A percentile compares a stretch with the other conserved stretches of the same genome.
phyloP scores from a whole-genome alignment of 768 basidiomycete genomes.

The Tricholoma sp. region DNA sequence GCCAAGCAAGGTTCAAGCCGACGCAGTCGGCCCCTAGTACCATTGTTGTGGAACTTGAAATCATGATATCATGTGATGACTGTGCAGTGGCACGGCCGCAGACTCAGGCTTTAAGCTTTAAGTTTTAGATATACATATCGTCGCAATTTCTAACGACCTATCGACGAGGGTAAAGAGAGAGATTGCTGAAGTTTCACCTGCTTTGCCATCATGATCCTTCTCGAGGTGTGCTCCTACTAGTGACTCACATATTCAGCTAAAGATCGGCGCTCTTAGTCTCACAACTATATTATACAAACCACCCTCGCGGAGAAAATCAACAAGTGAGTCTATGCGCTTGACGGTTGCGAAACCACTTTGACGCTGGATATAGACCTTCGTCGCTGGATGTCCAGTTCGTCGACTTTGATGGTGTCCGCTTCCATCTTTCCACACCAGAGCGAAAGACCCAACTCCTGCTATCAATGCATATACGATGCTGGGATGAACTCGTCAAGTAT shows the following conservation, averaged over 20 bases:
- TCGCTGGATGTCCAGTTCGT: conserved; percentile 94
- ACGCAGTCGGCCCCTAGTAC: too few relatives aligned
- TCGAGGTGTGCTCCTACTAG: conserved; percentile 54
- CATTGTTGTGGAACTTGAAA: too few relatives aligned
- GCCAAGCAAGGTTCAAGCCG: too few relatives aligned
- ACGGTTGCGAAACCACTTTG: conserved; percentile 4
- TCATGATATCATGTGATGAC: too few relatives aligned
- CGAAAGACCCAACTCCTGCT: conserved; percentile 78
- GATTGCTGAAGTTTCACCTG: not conserved
- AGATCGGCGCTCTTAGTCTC: conserved; percentile 45
- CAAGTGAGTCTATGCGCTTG: conserved; percentile 49
- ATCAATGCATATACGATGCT: conserved; percentile 97
- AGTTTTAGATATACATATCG: too few relatives aligned
- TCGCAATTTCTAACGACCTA: too few relatives aligned
- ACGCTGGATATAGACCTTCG: conserved; percentile 56
- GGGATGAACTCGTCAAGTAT: conserved; percentile 86
- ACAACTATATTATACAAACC: conserved; percentile 90
- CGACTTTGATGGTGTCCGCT: conserved; percentile 95
- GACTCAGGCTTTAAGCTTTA: too few relatives aligned
- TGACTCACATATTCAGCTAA: not conserved
- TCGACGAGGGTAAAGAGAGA: not conserved
- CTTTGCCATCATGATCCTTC: conserved; percentile 60
- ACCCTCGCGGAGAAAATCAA: conserved; percentile 81
- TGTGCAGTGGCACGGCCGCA: too few relatives aligned
- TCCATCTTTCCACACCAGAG: conserved; percentile 85